Evolutionary conservation across 768 basidiomycete species (phyloP), one percentile per base, ranked within the genome.

Genomic region (Psilocybe azurescens): DNA sequence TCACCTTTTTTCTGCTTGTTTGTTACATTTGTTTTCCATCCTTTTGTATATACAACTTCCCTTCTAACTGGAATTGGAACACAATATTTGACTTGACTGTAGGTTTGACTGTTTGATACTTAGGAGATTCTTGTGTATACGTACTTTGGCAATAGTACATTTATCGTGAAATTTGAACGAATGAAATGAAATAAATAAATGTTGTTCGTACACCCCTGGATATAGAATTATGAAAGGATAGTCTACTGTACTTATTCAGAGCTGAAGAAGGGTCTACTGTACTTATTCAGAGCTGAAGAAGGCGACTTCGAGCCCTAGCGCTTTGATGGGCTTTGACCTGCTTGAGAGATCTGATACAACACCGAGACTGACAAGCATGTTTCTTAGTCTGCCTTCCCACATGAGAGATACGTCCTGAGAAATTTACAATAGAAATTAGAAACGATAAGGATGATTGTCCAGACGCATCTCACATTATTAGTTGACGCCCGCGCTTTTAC

Each of bases 371-470:
- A 99, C 87, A 7, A 99, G 79, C 80, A 95, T 89, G 67, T 95
- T 94, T 56, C 89, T 86, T 68, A 99, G 74, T 20, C 96, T 88
- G 13, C 96, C 95, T 77, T 97, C 94, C 93, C 97, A 99, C 73
- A 97, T 86, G 44, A 99, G 72, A 4, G 96, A 91, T 18, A 98
- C 82, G 63, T 95, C 91, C 95, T 95, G 24, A 56, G 30, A 30
- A 28, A 16, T 11, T 13, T 16, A 44, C 7, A 55, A 36, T 58
- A 13, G 38, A 60, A 8, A 16, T 61, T 16, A 24, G 39, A 54
- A 41, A 44, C 30, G 16, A 38, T 16, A 54, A 6, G 39, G 46
- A 33, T 49, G 8, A 11, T 57, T 48, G 11, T 30, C 14, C 11
- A 61, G 29, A 32, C 52, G 6, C 50, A 53, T 75, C 91, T 62